phyloP scores from a whole-genome alignment of 2,329 filamentous ascomycete genomes.

The Penicillium brevicompactum region DNA sequence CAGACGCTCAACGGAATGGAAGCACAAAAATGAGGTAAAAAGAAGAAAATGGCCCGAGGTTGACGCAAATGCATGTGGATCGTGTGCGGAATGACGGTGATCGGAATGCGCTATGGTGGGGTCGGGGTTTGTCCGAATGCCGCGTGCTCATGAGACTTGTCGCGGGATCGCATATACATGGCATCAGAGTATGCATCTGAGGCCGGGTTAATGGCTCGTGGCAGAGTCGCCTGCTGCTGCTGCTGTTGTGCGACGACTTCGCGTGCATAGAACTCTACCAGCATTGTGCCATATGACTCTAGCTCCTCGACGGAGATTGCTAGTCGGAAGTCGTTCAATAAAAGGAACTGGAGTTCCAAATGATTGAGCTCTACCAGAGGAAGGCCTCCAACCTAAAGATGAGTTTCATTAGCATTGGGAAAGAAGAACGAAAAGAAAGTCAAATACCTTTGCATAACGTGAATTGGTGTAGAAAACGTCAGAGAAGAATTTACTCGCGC shows the following conservation, averaged over 20 bases:
- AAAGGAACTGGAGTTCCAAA: conserved; percentile 90
- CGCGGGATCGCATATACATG: conserved; percentile 38
- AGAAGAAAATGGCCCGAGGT: not conserved
- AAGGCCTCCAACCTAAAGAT: conserved; percentile 80
- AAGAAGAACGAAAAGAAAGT: not conserved
- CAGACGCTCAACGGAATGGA: conserved; percentile 8
- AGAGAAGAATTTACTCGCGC: conserved; percentile 99
- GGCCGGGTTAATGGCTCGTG: conserved; percentile 21
- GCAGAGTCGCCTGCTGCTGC: conserved; percentile 18
- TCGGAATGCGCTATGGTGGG: conserved; percentile 28
- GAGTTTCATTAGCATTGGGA: not conserved
- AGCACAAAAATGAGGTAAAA: not conserved
- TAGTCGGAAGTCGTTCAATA: conserved; percentile 94
- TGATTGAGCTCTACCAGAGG: conserved; percentile 93
- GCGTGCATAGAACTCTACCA: conserved; percentile 95
- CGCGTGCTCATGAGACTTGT: conserved; percentile 25
- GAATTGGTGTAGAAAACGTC: conserved; percentile 99
- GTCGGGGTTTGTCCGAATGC: conserved; percentile 38
- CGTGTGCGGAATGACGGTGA: not conserved
- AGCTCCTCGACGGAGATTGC: conserved; percentile 92
- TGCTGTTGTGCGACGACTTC: conserved; percentile 74
- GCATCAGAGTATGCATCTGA: conserved; percentile 27
- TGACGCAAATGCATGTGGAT: not conserved
- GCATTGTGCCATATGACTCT: conserved; percentile 96
- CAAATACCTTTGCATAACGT: conserved; percentile 90